phyloP scores from a whole-genome alignment of 2,329 filamentous ascomycete species.

The Scortechinia acanthostroma region DNA sequence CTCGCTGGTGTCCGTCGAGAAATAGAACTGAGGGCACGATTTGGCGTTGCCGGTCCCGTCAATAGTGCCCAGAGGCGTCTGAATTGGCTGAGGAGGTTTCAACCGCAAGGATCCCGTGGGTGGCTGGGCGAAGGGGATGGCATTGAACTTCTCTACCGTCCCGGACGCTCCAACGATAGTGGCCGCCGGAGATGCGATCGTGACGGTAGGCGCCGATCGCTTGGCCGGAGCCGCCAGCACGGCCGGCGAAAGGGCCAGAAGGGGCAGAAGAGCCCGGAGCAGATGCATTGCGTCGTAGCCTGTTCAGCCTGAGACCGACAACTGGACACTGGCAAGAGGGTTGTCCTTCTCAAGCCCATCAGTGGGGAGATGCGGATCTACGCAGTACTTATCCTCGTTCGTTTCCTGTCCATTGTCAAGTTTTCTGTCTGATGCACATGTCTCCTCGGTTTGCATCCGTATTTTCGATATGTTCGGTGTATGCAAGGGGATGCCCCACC shows the following conservation, averaged over 20 bases:
- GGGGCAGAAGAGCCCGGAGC: too few species aligned
- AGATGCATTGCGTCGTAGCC: too few species aligned
- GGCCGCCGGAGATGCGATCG: not conserved
- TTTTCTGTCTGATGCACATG: too few species aligned
- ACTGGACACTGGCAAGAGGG: too few species aligned
- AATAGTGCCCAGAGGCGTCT: slow-evolving; percentile 37
- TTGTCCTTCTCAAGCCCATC: too few species aligned
- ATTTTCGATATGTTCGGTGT: too few species aligned
- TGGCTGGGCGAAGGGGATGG: slow-evolving; percentile 57
- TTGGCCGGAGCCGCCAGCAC: not conserved
- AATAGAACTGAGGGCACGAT: slow-evolving; percentile 61
- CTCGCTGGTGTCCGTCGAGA: slow-evolving; percentile 36
- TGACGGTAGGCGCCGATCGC: not conserved
- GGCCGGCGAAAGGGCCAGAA: not conserved
- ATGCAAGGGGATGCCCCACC: too few species aligned
- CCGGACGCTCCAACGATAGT: slow-evolving; percentile 4
- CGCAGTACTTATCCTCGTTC: too few species aligned
- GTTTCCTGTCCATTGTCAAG: too few species aligned
- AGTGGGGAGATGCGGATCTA: too few species aligned
- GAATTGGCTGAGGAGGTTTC: slow-evolving; percentile 46
- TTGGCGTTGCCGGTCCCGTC: slow-evolving; percentile 36
- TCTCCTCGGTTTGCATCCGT: too few species aligned
- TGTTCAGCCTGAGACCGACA: too few species aligned
- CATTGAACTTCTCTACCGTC: slow-evolving; percentile 47
- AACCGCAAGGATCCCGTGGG: slow-evolving; percentile 49